Conservation (phyloP, 352 stramenopile species). For the Globisporangium lucens region DNA sequence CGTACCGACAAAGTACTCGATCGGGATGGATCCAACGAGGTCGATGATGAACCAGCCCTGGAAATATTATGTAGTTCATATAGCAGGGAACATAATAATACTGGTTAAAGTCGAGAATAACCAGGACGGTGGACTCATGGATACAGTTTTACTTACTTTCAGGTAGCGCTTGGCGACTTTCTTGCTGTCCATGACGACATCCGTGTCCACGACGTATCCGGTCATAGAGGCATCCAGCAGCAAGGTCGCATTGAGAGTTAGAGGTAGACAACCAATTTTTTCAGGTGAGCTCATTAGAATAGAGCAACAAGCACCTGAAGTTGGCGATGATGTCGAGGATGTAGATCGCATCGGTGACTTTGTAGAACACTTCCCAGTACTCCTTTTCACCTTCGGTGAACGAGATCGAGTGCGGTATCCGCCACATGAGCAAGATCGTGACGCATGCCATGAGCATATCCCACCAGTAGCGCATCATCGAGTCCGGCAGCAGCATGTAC, state of each 20-base stretch:
- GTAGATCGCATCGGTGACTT: constrained; percentile 45
- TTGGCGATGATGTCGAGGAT: constrained; percentile 50
- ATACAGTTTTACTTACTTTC: constrained; percentile 13
- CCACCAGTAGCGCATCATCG: constrained; percentile 44
- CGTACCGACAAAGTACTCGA: constrained; percentile 38
- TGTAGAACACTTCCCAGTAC: constrained; percentile 53
- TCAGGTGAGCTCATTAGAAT: background rate
- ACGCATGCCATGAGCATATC: constrained; percentile 48
- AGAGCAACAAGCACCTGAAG: constrained; percentile 33
- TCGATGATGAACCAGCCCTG: constrained; percentile 52
- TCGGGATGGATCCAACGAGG: constrained; percentile 49
- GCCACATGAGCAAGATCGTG: constrained; percentile 57
- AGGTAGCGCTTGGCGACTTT: constrained; percentile 45
- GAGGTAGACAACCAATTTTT: background rate
- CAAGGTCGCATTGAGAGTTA: background rate
- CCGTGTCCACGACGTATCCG: constrained; percentile 51
- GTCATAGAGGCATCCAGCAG: constrained; percentile 26
- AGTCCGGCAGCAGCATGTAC: constrained; percentile 47
- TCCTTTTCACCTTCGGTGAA: constrained; percentile 41
- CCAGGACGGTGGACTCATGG: too few species aligned
- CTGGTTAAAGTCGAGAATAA: background rate
- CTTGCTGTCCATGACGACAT: constrained; percentile 52
- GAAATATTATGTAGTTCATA: background rate
- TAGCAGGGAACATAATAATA: too few species aligned
- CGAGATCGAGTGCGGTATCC: constrained; percentile 53